Conservation (phyloP, 148 eudicot genomes). For the Drosera capensis region DNA sequence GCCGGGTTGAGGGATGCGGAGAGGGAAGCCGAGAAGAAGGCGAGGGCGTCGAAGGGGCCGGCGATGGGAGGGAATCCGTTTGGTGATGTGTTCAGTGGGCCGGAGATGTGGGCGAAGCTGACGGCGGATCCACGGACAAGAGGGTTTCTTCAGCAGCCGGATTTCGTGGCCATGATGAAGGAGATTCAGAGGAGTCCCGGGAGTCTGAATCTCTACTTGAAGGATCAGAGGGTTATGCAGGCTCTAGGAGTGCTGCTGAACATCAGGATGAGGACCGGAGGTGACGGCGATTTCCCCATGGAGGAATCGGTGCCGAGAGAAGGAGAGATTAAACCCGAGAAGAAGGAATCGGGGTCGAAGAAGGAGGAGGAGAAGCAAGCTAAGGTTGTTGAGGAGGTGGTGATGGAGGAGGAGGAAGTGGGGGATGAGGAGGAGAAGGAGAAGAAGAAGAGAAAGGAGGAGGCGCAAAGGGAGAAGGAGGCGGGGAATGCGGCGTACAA, state of each 20-base stretch:
- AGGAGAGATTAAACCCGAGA: not conserved
- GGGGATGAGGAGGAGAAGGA: slow-evolving; percentile 46
- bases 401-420: slow-evolving; percentile 25
- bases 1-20: slow-evolving; percentile 61
- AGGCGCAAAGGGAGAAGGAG: slow-evolving; percentile 80
- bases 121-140: slow-evolving; percentile 66
- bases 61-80: too few relatives aligned
- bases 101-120: slow-evolving; percentile 94
- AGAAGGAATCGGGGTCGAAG: slow-evolving; percentile 9
- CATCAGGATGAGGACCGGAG: slow-evolving; percentile 30
- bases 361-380: slow-evolving; percentile 30
- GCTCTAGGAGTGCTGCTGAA: slow-evolving; percentile 65
- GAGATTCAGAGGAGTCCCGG: slow-evolving; percentile 74
- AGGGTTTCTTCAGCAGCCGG: slow-evolving; percentile 47
- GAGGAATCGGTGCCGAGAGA: too few relatives aligned
- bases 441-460: slow-evolving; percentile 33
- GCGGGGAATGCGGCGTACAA: slow-evolving; percentile 86
- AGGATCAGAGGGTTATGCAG: slow-evolving; percentile 96
- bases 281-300: slow-evolving; percentile 8
- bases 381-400: slow-evolving; percentile 29
- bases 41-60: slow-evolving; percentile 4
- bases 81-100: slow-evolving; percentile 72
- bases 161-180: slow-evolving; percentile 79
- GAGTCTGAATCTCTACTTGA: slow-evolving; percentile 68
- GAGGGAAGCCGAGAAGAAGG: slow-evolving; percentile 11